phyloP scores from a whole-genome alignment of 2,329 filamentous ascomycete species.

The Dactylellina cionopaga region DNA sequence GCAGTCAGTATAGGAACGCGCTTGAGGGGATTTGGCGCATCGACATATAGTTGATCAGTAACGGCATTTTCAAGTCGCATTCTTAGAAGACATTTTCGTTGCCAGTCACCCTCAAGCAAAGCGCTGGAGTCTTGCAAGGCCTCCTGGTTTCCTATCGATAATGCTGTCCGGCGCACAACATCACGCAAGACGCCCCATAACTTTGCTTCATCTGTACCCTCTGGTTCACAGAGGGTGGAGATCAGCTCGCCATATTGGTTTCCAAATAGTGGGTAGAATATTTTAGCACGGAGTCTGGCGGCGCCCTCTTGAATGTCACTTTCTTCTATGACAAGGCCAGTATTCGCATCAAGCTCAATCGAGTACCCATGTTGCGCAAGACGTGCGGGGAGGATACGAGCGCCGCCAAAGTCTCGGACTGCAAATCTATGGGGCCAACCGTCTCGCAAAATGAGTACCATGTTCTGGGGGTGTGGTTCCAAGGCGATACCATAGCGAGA shows the following conservation, averaged over 20 bases:
- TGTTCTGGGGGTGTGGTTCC: conserved; percentile 40
- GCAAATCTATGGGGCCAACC: conserved; percentile 29
- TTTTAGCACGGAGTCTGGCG: conserved; percentile 14
- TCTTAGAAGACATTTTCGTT: conserved; percentile 16
- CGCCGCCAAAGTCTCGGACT: conserved; percentile 27
- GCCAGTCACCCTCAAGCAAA: conserved; percentile 14
- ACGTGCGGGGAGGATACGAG: conserved; percentile 19
- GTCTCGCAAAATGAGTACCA: conserved; percentile 22
- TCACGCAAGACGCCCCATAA: conserved; percentile 17
- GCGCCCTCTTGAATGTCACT: not conserved
- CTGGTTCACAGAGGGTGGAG: not conserved
- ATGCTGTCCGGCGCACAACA: not conserved
- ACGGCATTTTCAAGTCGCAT: conserved; percentile 21
- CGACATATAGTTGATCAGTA: conserved; percentile 24
- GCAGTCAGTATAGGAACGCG: not conserved
- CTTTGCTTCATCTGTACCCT: not conserved
- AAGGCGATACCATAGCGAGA: conserved; percentile 35
- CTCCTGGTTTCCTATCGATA: conserved; percentile 3
- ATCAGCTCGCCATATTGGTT: conserved; percentile 20
- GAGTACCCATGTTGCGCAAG: conserved; percentile 30
- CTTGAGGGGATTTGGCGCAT: conserved; percentile 19
- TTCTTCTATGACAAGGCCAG: conserved; percentile 14
- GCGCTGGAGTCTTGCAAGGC: conserved; percentile 2
- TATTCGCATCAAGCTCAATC: conserved; percentile 26
- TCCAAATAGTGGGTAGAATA: conserved; percentile 27